Percentiles rank a stretch among this genome's conserved stretches.
Conservation (phyloP, 2,329 filamentous ascomycete species). For the Penicillium sp. region DNA sequence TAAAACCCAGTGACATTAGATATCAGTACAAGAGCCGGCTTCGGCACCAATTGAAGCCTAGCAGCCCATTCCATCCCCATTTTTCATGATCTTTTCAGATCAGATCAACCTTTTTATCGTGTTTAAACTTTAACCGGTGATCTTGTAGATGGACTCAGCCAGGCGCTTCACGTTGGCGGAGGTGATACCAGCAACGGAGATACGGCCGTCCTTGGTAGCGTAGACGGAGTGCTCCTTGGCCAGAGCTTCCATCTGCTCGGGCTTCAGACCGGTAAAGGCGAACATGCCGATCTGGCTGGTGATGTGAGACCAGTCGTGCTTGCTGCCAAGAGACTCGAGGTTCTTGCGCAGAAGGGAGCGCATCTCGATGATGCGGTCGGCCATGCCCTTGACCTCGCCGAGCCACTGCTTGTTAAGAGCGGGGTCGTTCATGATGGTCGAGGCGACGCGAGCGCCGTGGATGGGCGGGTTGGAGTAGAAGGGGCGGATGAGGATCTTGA, state of each 20-base stretch:
- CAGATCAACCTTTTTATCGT: constrained; percentile 2
- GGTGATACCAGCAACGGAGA: constrained; percentile 52
- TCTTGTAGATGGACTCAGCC: constrained; percentile 52
- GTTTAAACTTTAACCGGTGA: constrained; percentile 43
- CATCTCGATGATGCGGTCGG: constrained; percentile 98
- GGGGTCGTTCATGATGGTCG: constrained; percentile 83
- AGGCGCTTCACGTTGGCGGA: constrained; percentile 50
- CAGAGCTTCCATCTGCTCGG: constrained; percentile 86
- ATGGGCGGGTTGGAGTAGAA: constrained; percentile 98
- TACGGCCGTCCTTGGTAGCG: constrained; percentile 72
- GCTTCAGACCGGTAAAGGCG: constrained; percentile 88
- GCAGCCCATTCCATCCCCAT: neutral
- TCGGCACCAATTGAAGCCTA: constrained; percentile 2
- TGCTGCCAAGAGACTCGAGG: constrained; percentile 89
- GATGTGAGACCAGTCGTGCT: constrained; percentile 98
- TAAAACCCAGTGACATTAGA: constrained; percentile 27
- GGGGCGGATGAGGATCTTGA: constrained; percentile 97
- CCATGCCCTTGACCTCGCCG: constrained; percentile 96
- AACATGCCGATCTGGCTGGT: constrained; percentile 99
- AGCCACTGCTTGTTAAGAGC: constrained; percentile 91
- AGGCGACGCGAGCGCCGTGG: constrained; percentile 91
- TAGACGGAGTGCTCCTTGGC: constrained; percentile 97
- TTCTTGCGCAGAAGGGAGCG: constrained; percentile 90
- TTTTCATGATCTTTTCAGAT: constrained; percentile 1
- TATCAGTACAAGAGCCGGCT: constrained; percentile 26